A percentile compares a stretch with the other conserved stretches of the same genome.
These are phyloP conservation scores for Melampsora occidentalis DNA, from an alignment of 1,284 basidiomycete genomes.

Conservation along the genomic window DNA sequence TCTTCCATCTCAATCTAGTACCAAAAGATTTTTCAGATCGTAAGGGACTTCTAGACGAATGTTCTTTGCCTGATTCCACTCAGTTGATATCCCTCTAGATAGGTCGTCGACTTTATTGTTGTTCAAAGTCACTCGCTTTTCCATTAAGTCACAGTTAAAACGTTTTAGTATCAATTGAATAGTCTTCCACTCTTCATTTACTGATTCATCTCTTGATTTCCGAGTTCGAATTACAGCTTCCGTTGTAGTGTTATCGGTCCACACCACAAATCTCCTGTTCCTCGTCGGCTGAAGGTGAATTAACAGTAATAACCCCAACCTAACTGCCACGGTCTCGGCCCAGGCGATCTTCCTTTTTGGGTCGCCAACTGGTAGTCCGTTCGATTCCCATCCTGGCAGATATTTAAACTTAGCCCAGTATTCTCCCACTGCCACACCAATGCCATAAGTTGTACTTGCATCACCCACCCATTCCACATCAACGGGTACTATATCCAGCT, in stretches of 20 bases:
- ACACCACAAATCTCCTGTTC: neutral
- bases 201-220: slow-evolving; percentile 4
- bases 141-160: neutral
- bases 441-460: neutral
- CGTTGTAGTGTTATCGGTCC: slow-evolving; percentile 23
- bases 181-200: slow-evolving; percentile 17
- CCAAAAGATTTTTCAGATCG: no score
- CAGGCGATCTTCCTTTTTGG: neutral
- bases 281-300: neutral
- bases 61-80: no score
- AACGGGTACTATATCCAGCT: no score
- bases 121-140: neutral
- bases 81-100: neutral
- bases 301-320: slow-evolving; percentile 3
- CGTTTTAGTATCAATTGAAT: slow-evolving; percentile 3
- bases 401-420: slow-evolving; percentile 9
- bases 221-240: neutral
- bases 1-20: no score
- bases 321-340: slow-evolving; percentile 4
- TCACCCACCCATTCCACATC: slow-evolving; percentile 11
- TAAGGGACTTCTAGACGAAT: no score
- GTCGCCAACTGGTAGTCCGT: neutral
- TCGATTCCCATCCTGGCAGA: neutral
- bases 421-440: neutral
- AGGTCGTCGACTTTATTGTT: neutral